phyloP scores from a whole-genome alignment of 2,329 filamentous ascomycete genomes.

The Fusarium haematococcum region DNA sequence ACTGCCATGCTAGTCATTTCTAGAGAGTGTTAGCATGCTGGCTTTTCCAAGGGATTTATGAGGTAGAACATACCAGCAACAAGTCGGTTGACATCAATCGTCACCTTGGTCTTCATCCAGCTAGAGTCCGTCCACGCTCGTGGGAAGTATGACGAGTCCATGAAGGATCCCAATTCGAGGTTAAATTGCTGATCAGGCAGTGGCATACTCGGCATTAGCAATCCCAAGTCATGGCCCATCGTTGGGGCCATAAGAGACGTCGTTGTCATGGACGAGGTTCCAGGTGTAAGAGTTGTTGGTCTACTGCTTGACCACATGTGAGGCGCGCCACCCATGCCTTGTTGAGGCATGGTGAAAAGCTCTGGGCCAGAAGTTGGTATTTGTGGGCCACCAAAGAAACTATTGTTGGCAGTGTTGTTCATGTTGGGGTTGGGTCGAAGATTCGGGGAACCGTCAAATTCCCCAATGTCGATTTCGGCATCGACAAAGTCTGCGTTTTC shows the following conservation, averaged over 20 bases:
- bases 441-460: constrained; percentile 48
- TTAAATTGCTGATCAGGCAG: constrained; percentile 19
- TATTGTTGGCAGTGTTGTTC: not conserved
- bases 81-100: constrained; percentile 50
- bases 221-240: constrained; percentile 14
- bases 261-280: constrained; percentile 16
- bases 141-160: constrained; percentile 22
- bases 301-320: constrained; percentile 29
- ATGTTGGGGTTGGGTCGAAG: constrained; percentile 7
- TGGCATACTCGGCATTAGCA: constrained; percentile 12
- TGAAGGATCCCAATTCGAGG: constrained; percentile 18
- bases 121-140: constrained; percentile 29
- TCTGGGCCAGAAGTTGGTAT: constrained; percentile 5
- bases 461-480: constrained; percentile 63
- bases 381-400: constrained; percentile 27
- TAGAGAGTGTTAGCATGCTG: constrained; percentile 31
- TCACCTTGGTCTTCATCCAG: constrained; percentile 49
- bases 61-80: constrained; percentile 47
- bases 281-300: constrained; percentile 18
- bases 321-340: not conserved
- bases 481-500: constrained; percentile 70
- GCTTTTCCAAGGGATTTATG: too few species aligned
- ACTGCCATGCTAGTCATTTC: constrained; percentile 52
- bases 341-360: constrained; percentile 10
- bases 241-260: constrained; percentile 10